Percentiles rank a stretch among this genome's conserved stretches.
phyloP scores from a whole-genome alignment of 1,284 basidiomycete species.

The Puccinia brachypodii region DNA sequence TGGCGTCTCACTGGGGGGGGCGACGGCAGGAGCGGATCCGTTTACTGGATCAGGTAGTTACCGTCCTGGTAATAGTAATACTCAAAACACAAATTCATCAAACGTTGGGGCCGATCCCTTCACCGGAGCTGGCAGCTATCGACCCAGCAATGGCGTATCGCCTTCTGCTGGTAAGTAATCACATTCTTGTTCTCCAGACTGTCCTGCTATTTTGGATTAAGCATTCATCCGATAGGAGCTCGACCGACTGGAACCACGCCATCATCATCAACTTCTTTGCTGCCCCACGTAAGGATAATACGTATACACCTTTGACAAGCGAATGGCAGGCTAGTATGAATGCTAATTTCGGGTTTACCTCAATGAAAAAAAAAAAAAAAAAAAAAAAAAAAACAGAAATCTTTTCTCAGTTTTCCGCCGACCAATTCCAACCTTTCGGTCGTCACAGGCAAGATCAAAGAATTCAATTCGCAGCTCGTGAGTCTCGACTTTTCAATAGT shows the following conservation, averaged over 20 bases:
- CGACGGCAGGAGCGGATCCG: conserved; percentile 34
- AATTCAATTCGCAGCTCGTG: conserved; percentile 40
- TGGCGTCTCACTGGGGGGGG: conserved; percentile 58
- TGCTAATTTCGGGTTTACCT: neutral
- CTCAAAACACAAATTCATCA: neutral
- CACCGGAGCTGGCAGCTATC: conserved; percentile 36
- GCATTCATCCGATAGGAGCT: neutral
- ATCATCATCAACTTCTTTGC: neutral
- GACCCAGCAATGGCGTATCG: neutral
- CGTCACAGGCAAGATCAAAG: conserved; percentile 27
- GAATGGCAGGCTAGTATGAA: neutral
- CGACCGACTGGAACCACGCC: neutral
- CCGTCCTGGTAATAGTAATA: neutral
- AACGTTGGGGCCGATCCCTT: conserved; percentile 33
- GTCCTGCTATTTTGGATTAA: neutral
- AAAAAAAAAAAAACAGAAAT: too few species aligned
- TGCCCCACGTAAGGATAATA: conserved; percentile 17
- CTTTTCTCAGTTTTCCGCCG: conserved; percentile 40
- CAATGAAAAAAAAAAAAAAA: too few species aligned
- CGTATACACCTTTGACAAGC: neutral
- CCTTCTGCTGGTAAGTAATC: conserved; percentile 14
- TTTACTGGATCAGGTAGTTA: conserved; percentile 40
- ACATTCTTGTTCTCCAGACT: neutral
- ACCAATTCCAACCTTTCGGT: conserved; percentile 30
- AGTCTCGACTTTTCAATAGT: neutral